These are phyloP conservation scores for Ceratopteris richardii DNA, from an alignment of 75 land plant species.

Conservation along the genomic window DNA sequence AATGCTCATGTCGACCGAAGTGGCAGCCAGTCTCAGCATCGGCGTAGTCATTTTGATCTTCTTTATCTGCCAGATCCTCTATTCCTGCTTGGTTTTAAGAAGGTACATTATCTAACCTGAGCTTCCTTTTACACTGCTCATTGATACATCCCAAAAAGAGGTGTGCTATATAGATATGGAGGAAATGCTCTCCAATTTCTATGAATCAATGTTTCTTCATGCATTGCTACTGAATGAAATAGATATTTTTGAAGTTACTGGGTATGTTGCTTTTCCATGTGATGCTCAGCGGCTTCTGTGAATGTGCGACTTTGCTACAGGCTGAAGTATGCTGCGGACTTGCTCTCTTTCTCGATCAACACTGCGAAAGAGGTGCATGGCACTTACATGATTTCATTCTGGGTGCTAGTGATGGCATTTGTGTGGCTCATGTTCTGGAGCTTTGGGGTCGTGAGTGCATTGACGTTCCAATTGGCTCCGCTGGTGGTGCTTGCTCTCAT, in stretches of 20 bases:
- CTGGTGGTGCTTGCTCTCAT: slow-evolving; percentile 32
- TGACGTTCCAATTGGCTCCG: slow-evolving; percentile 10
- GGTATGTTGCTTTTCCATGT: too few relatives aligned
- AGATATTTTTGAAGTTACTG: too few relatives aligned
- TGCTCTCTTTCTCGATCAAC: not conserved
- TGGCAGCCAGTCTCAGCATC: slow-evolving; percentile 16
- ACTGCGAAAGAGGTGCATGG: not conserved
- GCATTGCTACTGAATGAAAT: too few relatives aligned
- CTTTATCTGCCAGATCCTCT: slow-evolving; percentile 25
- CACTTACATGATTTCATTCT: not conserved
- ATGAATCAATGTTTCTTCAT: too few relatives aligned
- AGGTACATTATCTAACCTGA: too few relatives aligned
- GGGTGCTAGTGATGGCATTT: not conserved
- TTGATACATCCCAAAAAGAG: too few relatives aligned
- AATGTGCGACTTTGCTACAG: not conserved
- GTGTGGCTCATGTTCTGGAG: slow-evolving; percentile 2
- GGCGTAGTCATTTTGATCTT: slow-evolving; percentile 19
- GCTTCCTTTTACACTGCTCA: too few relatives aligned
- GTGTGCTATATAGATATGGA: too few relatives aligned
- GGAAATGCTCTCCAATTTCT: too few relatives aligned
- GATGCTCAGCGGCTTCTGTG: too few relatives aligned
- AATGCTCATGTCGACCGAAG: slow-evolving; percentile 18
- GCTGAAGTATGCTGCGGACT: not conserved
- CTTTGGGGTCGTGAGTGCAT: not conserved
- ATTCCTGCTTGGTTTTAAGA: slow-evolving; percentile 38